phyloP scores from a whole-genome alignment of 2,329 filamentous ascomycete species.

The Coniella vitis region DNA sequence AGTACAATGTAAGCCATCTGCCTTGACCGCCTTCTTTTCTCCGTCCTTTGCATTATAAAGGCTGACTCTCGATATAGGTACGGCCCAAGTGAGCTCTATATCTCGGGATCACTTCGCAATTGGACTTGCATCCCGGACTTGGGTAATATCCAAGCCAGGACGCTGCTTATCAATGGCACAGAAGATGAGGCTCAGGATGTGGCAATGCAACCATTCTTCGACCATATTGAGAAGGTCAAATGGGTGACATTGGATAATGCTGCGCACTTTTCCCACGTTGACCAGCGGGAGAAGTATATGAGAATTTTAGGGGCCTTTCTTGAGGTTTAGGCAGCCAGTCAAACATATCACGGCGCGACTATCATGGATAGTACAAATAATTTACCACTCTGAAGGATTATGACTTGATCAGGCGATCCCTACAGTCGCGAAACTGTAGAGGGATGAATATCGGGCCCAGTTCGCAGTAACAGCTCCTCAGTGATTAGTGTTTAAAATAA shows the following conservation, averaged over 20 bases:
- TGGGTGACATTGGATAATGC: constrained; percentile 30
- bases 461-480: no score
- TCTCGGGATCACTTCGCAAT: constrained; percentile 21
- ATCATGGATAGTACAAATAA: background rate
- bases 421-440: no score
- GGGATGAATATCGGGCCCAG: no score
- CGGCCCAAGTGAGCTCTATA: constrained; percentile 7
- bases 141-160: constrained; percentile 25
- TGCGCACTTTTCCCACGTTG: constrained; percentile 28
- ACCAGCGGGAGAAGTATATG: constrained; percentile 25
- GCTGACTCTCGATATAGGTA: constrained; percentile 5
- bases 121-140: constrained; percentile 22
- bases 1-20: constrained; percentile 24
- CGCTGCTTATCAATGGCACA: constrained; percentile 29
- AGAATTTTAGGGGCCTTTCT: constrained; percentile 19
- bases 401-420: no score
- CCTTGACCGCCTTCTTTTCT: constrained; percentile 16
- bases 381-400: no score
- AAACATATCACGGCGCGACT: background rate
- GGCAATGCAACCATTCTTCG: constrained; percentile 28
- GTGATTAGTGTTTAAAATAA: no score
- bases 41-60: background rate
- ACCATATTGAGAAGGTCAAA: constrained; percentile 28
- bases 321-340: background rate
- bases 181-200: constrained; percentile 30